Evolutionary conservation across 768 basidiomycete species (phyloP), one percentile per base, ranked within the genome.

Genomic region (Amanita phalloides): DNA sequence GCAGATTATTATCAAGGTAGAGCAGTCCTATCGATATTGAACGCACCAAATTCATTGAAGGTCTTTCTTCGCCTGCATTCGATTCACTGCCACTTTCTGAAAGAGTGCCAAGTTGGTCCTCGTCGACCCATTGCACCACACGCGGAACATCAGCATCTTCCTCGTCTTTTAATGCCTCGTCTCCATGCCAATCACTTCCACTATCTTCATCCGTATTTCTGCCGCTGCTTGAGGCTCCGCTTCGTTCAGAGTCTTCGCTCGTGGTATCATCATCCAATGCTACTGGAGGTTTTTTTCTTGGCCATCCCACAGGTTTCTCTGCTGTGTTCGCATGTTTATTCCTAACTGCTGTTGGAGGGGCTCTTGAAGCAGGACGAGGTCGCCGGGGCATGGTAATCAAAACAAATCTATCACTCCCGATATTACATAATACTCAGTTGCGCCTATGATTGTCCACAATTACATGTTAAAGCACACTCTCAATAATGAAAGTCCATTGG

Each of bases 111-210:
- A 71, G 61, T 45, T 66, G 68, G 42, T 71, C 72, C 30, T 79
- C 78, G 41, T 76, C 79, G 3, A 75, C 67, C 80, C 81, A 86
- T 57, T 79, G 80, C 11, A 72, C 75, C 25, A 82, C 68, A n/a
- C 82, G 70, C 6, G 81, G 79, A 1, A 68, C 70, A 60, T 84
- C 81, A 4, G 65, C 62, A 51, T 74, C 71, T n/a, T 65, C 66
- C n/a, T 67, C 70, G 9, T 65, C 63, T 13, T 61, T 64, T 23
- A 51, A 55, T n/a, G 28, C 17, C 11, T 30, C 44, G 1, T 58
- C 58, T 36, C 44, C 50, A 21, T 28, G 13, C 25, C n/a, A 26
- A 42, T 50, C 3, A 20, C 14, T 30, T n/a, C 23, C 13, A 32
- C 3, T 14, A 9, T n/a, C 43, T 8, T 13, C n/a, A 5, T 28